These are phyloP conservation scores for Apiospora marii DNA, from an alignment of 2,329 filamentous ascomycete species.

Conservation along the genomic window DNA sequence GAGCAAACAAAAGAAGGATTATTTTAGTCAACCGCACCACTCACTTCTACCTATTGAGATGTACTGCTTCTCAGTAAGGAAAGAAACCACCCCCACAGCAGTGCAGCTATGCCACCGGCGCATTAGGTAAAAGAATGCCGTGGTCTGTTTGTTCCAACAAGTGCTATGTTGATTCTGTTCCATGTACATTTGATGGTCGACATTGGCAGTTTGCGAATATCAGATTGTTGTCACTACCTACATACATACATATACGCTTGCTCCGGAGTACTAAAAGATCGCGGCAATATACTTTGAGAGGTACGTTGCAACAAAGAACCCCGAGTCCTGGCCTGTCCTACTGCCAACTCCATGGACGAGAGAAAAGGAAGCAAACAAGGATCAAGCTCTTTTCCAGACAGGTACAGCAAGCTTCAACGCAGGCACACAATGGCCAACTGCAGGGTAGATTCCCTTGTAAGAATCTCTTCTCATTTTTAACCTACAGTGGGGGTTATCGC, in stretches of 20 bases:
- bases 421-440: slow-evolving; percentile 8
- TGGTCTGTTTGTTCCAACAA: not conserved
- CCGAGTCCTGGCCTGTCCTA: slow-evolving; percentile 18
- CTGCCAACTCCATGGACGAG: not conserved
- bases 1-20: too few relatives aligned
- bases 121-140: not conserved
- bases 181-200: too few relatives aligned
- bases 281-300: not conserved
- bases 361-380: slow-evolving; percentile 6
- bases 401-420: slow-evolving; percentile 10
- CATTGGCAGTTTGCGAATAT: not conserved
- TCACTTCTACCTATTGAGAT: not conserved
- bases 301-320: slow-evolving; percentile 3
- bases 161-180: not conserved
- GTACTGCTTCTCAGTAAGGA: not conserved
- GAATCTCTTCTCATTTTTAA: not conserved
- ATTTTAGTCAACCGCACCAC: too few relatives aligned
- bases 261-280: not conserved
- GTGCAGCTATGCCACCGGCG: not conserved
- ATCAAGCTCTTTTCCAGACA: slow-evolving; percentile 12
- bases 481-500: slow-evolving; percentile 13
- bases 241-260: too few relatives aligned
- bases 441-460: not conserved
- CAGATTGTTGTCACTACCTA: not conserved
- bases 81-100: not conserved